Evolutionary conservation across 139 green algal genomes (phyloP).

Genomic region (Microglena sp.): DNA sequence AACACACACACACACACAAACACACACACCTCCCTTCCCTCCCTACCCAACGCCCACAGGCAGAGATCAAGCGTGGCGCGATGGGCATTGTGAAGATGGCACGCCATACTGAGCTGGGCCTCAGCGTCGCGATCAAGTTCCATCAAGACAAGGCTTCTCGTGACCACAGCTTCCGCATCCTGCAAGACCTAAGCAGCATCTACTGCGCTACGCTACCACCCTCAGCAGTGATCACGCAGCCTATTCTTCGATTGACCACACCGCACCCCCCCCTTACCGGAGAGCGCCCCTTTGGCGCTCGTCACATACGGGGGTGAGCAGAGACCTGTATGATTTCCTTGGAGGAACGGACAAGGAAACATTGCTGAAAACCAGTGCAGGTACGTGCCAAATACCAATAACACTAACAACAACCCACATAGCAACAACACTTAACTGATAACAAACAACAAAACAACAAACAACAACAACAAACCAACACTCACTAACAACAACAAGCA

Average conservation of each 20-base stretch:
- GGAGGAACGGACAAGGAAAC: too few relatives aligned
- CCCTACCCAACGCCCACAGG: too few relatives aligned
- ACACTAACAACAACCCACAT: too few relatives aligned
- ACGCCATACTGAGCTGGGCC: neutral
- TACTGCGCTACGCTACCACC: neutral
- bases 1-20: too few relatives aligned
- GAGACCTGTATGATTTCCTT: too few relatives aligned
- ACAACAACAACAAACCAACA: too few relatives aligned
- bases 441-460: too few relatives aligned
- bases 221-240: neutral
- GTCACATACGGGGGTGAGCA: neutral
- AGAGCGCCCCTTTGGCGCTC: neutral
- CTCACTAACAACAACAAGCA: too few relatives aligned
- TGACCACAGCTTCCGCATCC: neutral
- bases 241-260: neutral
- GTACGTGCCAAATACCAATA: neutral
- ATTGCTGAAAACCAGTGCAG: too few relatives aligned
- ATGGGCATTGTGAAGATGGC: constrained; percentile 1
- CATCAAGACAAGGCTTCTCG: neutral
- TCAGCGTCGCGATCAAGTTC: constrained; percentile 7
- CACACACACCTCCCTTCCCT: too few relatives aligned
- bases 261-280: neutral
- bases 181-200: neutral
- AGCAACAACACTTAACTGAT: too few relatives aligned
- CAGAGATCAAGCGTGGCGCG: neutral